These are phyloP conservation scores for Streptanthus diversifolius DNA, from an alignment of 345 rosid genomes.

Conservation along the genomic window DNA sequence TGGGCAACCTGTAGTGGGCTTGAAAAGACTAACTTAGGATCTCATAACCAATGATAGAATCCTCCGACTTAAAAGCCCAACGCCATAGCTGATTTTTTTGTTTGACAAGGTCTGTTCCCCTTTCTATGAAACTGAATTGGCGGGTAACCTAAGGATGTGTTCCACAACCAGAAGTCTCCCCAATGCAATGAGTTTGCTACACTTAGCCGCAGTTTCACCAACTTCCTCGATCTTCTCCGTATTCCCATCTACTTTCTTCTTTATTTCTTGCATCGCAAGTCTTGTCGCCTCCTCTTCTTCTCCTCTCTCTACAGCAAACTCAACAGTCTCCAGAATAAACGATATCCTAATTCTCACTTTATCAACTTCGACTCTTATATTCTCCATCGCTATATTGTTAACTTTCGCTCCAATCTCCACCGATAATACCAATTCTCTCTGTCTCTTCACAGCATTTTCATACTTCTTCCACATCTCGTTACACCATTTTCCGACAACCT, in stretches of 20 bases:
- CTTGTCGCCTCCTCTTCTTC: slow-evolving; percentile 40
- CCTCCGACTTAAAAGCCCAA: background rate
- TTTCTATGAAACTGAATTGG: slow-evolving; percentile 14
- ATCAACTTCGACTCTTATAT: slow-evolving; percentile 40
- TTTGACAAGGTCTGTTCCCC: background rate
- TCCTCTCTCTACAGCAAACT: slow-evolving; percentile 45
- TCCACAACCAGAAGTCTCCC: slow-evolving; percentile 60
- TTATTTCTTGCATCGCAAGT: slow-evolving; percentile 61
- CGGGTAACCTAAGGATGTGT: slow-evolving; percentile 44
- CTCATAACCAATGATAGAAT: background rate
- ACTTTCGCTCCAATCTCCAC: slow-evolving; percentile 39
- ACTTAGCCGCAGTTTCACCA: slow-evolving; percentile 48
- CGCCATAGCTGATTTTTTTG: background rate
- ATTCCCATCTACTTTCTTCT: slow-evolving; percentile 48
- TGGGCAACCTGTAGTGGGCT: background rate
- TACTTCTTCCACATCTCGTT: slow-evolving; percentile 51
- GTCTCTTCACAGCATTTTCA: slow-evolving; percentile 48
- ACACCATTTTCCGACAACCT: slow-evolving; percentile 64
- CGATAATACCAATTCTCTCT: slow-evolving; percentile 39
- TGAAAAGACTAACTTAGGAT: background rate
- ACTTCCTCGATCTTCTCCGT: slow-evolving; percentile 49
- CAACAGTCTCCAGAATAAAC: slow-evolving; percentile 37
- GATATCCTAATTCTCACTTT: slow-evolving; percentile 41
- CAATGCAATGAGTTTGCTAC: slow-evolving; percentile 48
- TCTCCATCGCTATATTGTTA: slow-evolving; percentile 50